These are phyloP conservation scores for Colletotrichum endophyticum DNA, from an alignment of 2,329 filamentous ascomycete genomes.

Conservation along the genomic window DNA sequence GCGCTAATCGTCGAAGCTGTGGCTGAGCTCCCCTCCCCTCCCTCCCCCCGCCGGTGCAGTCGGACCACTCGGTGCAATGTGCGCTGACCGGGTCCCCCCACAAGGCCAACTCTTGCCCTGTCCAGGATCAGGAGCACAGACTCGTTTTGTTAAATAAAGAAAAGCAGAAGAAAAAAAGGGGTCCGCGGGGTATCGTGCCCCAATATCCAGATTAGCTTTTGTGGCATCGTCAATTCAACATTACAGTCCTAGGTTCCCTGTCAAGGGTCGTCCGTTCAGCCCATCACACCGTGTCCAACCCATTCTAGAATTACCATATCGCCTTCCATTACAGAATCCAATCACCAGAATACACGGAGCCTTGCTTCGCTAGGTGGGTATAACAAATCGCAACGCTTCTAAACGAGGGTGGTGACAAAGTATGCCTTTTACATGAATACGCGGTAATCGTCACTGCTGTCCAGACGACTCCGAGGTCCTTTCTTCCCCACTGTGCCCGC, in stretches of 20 bases:
- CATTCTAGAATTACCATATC: neutral
- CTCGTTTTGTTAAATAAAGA: neutral
- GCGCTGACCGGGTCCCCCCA: neutral
- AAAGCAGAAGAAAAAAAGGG: neutral
- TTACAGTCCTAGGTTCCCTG: conserved; percentile 5
- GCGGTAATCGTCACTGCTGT: conserved; percentile 16
- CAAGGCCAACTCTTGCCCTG: neutral
- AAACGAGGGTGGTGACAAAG: neutral
- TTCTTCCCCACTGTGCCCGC: conserved; percentile 6
- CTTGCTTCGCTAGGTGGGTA: conserved; percentile 4
- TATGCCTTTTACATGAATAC: conserved; percentile 16
- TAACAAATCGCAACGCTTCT: conserved; percentile 20
- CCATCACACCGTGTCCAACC: neutral
- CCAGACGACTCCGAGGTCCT: conserved; percentile 1
- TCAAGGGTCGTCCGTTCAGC: neutral
- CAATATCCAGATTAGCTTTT: conserved; percentile 1
- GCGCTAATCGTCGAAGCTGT: neutral
- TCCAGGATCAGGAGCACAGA: conserved; percentile 3
- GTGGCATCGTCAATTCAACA: conserved; percentile 16
- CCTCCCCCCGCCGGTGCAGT: neutral
- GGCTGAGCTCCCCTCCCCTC: neutral
- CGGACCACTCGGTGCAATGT: neutral
- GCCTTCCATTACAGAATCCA: neutral
- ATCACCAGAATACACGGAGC: neutral
- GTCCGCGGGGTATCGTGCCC: conserved; percentile 5